Conservation (phyloP, 805 yeast genomes). For the Lipomyces starkeyi region DNA sequence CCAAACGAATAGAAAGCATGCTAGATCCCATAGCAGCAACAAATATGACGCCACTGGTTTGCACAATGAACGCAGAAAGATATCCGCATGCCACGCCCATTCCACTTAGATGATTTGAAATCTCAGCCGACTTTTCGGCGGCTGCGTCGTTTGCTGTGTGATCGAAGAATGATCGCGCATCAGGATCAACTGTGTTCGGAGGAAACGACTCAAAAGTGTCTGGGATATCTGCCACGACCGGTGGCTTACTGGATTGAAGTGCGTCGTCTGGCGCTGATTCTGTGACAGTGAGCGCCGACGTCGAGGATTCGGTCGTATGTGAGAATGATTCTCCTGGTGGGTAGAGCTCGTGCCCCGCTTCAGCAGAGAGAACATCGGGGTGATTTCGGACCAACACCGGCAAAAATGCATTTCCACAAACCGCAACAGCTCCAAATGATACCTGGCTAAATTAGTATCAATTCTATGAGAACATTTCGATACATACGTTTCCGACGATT, state of each 20-base stretch:
- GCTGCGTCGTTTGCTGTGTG: constrained; percentile 15
- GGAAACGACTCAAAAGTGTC: constrained; percentile 33
- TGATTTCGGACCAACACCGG: constrained; percentile 63
- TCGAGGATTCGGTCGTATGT: constrained; percentile 15
- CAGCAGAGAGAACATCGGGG: constrained; percentile 33
- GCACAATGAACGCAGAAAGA: constrained; percentile 70
- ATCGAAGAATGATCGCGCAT: constrained; percentile 21
- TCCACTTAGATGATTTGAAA: constrained; percentile 58
- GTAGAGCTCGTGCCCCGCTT: neutral
- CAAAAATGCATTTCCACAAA: constrained; percentile 76
- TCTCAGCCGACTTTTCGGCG: constrained; percentile 22
- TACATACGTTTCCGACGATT: constrained; percentile 58
- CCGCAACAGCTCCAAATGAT: constrained; percentile 77
- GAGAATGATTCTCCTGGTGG: constrained; percentile 2
- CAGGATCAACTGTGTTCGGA: constrained; percentile 20
- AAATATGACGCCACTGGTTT: constrained; percentile 55
- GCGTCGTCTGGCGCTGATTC: constrained; percentile 1
- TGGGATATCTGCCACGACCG: constrained; percentile 5
- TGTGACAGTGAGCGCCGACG: constrained; percentile 8
- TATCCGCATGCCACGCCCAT: constrained; percentile 75
- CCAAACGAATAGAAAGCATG: constrained; percentile 58
- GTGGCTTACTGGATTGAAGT: constrained; percentile 2
- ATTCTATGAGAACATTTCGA: neutral
- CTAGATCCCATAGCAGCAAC: constrained; percentile 52
- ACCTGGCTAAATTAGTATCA: constrained; percentile 40